Base-by-base conservation (phyloP, 305 asterid genomes). In the Euphrasia arctica region DNA sequence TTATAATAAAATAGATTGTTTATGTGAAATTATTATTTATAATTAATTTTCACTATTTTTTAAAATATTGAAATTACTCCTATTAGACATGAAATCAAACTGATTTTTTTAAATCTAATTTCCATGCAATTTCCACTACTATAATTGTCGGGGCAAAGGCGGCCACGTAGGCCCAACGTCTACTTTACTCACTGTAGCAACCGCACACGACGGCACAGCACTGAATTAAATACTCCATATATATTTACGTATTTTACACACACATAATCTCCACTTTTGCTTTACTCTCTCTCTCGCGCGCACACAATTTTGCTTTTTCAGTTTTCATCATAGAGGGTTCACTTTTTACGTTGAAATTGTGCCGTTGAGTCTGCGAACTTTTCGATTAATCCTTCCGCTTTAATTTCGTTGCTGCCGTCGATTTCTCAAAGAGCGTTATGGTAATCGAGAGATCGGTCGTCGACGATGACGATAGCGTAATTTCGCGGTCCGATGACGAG, bases 401-500 rank as follows among this genome's bases (percentile, higher is more conserved):
- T 18, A 9, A 1, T 15, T 54, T 54, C 6, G 6, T 48, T 18
- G 22, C 22, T 49, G 6, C 8, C 14, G 63, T 34, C 12, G 2
- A 51, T 61, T 51, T 54, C 9, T 47, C 9, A 8, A 8, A 34
- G 60, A 36, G 47, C 14, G 18, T 14, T 54, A 1, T 4, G 29
- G 43, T 14, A 8, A n/a, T 27, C 54, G 27, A 13, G 67, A 39
- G 71, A 84, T 83, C 88, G 71, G 82, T 82, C 88, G 78, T 50
- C 28, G 56, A 15, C 7, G 18, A 68, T 18, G 52, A 68, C 27
- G 52, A 31, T 9, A 62, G 76, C 42, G 65, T 58, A 5, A 51
- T 54, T 55, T 78, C 78, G 55, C 79, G 61, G 34, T 73, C 83
- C 67, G 95, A 80, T 1, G 85, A 74, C 5, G 92, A 74, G 67